These are phyloP conservation scores for Atalantia buxifolia DNA, from an alignment of 345 rosid species.

Conservation along the genomic window DNA sequence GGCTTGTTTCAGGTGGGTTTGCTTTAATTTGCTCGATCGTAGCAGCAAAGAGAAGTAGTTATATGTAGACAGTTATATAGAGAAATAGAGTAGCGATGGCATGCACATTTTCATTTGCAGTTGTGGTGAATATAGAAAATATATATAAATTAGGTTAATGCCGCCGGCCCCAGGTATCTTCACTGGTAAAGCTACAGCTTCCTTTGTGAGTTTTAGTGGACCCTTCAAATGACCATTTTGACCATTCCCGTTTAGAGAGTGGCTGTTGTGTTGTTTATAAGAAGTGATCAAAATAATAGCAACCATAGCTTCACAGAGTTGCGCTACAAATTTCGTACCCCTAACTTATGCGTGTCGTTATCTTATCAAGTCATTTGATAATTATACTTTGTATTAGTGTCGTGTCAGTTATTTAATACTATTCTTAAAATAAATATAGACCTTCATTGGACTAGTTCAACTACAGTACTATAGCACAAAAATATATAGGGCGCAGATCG, in stretches of 20 bases:
- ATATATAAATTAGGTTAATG: background rate
- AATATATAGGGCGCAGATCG: background rate
- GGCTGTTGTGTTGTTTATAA: background rate
- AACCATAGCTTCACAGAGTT: too few species aligned
- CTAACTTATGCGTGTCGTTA: too few species aligned
- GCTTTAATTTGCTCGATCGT: constrained; percentile 6
- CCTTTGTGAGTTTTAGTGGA: background rate
- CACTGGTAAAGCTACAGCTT: background rate
- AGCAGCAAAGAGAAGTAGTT: constrained; percentile 19
- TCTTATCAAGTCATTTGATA: too few species aligned
- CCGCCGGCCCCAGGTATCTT: background rate
- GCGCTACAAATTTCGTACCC: too few species aligned
- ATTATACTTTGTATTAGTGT: too few species aligned
- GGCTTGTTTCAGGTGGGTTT: background rate
- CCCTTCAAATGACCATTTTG: background rate
- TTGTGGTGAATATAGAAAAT: background rate
- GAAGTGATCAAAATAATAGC: background rate
- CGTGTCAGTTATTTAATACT: too few species aligned
- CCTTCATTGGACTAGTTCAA: background rate
- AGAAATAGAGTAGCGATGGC: background rate
- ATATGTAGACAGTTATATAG: constrained; percentile 31
- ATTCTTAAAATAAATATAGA: too few species aligned
- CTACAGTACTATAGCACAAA: background rate
- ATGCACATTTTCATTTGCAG: background rate
- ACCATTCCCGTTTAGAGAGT: background rate